phyloP scores from a whole-genome alignment of 345 rosid genomes.

The Camelina laxa region DNA sequence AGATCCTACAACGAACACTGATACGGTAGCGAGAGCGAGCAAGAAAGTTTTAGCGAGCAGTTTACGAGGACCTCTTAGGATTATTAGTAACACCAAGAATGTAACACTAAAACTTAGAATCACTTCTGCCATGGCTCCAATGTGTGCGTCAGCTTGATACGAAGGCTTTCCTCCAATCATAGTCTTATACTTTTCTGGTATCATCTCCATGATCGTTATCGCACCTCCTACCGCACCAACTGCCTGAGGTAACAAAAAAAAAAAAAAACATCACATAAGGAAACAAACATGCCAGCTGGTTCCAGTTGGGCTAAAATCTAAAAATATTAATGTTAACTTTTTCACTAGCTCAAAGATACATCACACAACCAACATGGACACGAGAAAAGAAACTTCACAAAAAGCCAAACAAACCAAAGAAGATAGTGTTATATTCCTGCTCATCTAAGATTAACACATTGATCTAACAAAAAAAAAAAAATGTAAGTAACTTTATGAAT shows the following conservation, averaged over 20 bases:
- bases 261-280: not conserved
- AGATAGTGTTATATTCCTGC: not conserved
- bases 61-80: slow-evolving; percentile 76
- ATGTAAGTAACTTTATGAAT: slow-evolving; percentile 9
- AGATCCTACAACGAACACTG: slow-evolving; percentile 63
- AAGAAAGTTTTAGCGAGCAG: slow-evolving; percentile 58
- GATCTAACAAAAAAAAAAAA: not conserved
- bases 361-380: not conserved
- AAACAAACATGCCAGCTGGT: slow-evolving; percentile 3
- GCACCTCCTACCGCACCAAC: slow-evolving; percentile 96
- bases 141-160: slow-evolving; percentile 70
- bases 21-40: slow-evolving; percentile 69
- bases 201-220: slow-evolving; percentile 70
- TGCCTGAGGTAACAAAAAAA: slow-evolving; percentile 49
- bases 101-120: slow-evolving; percentile 76
- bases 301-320: not conserved
- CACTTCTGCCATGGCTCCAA: slow-evolving; percentile 91
- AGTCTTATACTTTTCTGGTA: slow-evolving; percentile 71
- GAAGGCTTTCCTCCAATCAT: slow-evolving; percentile 71
- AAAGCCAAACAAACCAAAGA: slow-evolving; percentile 4
- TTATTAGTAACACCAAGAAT: slow-evolving; percentile 67
- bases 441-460: not conserved
- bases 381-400: slow-evolving; percentile 8
- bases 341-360: not conserved
- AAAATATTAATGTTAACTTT: not conserved